Conservation (phyloP, 78 protist genomes). For the Salpingoeca rosetta region DNA sequence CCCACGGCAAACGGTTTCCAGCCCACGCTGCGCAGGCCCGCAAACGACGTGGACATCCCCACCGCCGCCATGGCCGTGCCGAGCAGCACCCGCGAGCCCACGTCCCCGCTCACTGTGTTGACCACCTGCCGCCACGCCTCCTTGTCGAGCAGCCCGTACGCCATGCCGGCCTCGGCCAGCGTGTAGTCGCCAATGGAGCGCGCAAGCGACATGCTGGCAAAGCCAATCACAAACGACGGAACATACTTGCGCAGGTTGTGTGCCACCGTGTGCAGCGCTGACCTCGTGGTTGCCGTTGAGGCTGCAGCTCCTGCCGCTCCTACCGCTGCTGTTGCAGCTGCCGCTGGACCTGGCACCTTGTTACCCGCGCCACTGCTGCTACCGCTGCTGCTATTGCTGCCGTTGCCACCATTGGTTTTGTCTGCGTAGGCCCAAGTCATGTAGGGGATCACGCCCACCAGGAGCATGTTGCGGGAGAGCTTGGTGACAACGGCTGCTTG, state of each 20-base stretch:
- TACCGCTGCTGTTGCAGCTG: too few relatives aligned
- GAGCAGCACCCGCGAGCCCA: neutral
- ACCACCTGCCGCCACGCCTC: neutral
- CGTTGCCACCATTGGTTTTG: too few relatives aligned
- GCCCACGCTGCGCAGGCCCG: constrained; percentile 5
- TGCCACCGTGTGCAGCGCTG: too few relatives aligned
- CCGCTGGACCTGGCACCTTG: neutral
- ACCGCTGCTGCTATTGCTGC: neutral
- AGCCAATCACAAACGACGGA: constrained; percentile 10
- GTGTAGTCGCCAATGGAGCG: neutral
- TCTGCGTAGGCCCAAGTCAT: neutral
- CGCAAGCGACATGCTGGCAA: neutral
- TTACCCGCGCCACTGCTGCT: neutral
- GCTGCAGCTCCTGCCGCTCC: too few relatives aligned
- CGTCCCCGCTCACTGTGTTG: too few relatives aligned
- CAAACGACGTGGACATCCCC: neutral
- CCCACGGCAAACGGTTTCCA: constrained; percentile 11
- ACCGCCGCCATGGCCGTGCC: constrained; percentile 21
- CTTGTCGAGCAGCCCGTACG: neutral
- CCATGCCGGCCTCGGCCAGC: neutral
- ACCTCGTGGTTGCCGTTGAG: too few relatives aligned
- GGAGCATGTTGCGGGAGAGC: constrained; percentile 27
- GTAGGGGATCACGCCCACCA: constrained; percentile 21
- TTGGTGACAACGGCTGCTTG: constrained; percentile 22
- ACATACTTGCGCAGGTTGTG: neutral